phyloP scores from a whole-genome alignment of 495 filamentous ascomycete species.

The Penicillium dipodomyicola region DNA sequence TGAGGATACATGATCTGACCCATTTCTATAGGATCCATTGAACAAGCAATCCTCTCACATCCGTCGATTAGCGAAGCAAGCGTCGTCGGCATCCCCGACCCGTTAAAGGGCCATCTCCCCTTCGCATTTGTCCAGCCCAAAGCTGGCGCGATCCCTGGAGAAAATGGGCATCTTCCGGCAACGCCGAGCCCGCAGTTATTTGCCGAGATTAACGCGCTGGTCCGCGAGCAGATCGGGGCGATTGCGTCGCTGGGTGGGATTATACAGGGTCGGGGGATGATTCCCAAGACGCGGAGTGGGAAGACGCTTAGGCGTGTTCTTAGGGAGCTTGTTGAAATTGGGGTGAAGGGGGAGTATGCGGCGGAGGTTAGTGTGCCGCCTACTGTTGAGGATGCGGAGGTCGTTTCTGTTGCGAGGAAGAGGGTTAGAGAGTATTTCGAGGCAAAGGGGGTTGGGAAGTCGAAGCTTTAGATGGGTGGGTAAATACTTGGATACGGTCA shows the following conservation, averaged over 20 bases:
- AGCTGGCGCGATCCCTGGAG: constrained; percentile 41
- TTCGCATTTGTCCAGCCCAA: constrained; percentile 77
- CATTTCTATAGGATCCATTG: constrained; percentile 63
- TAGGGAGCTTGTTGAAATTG: constrained; percentile 73
- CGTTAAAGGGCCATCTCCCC: constrained; percentile 83
- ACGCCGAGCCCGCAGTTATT: constrained; percentile 53
- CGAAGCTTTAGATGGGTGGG: constrained; percentile 50
- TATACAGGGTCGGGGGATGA: constrained; percentile 82
- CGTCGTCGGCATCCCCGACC: constrained; percentile 80
- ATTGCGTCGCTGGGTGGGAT: constrained; percentile 84
- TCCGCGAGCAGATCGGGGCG: constrained; percentile 81
- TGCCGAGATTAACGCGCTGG: constrained; percentile 56
- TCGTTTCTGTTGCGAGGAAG: constrained; percentile 54
- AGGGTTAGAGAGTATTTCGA: constrained; percentile 59
- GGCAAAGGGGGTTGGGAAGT: constrained; percentile 33
- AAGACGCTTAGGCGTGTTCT: constrained; percentile 83
- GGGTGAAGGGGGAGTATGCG: constrained; percentile 49
- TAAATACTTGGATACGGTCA: background rate
- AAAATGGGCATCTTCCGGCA: constrained; percentile 26
- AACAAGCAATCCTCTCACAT: constrained; percentile 84
- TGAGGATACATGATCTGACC: background rate
- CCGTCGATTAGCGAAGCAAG: constrained; percentile 75
- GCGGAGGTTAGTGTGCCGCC: constrained; percentile 54
- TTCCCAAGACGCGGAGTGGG: constrained; percentile 84
- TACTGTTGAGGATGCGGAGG: constrained; percentile 59